Conservation (phyloP, 495 filamentous ascomycete species). For the Daldinia vernicosa region DNA sequence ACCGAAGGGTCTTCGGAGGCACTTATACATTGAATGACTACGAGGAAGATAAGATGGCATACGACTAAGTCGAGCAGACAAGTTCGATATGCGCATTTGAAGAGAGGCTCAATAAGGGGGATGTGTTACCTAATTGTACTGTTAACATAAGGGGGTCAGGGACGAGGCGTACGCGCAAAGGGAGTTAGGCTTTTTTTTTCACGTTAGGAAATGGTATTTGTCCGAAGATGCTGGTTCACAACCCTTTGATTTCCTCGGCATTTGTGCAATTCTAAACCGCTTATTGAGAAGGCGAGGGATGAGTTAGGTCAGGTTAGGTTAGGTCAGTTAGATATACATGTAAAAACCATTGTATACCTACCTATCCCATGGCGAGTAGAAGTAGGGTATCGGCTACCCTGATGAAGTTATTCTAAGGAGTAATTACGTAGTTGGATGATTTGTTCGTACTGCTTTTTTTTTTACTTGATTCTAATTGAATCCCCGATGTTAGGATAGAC, state of each 20-base stretch:
- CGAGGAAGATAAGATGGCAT: background rate
- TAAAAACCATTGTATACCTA: background rate
- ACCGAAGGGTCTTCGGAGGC: background rate
- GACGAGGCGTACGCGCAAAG: slow-evolving; percentile 23
- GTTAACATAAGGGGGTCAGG: slow-evolving; percentile 11
- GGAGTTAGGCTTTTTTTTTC: slow-evolving; percentile 29
- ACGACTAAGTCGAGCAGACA: background rate
- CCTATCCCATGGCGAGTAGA: background rate
- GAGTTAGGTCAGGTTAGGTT: background rate
- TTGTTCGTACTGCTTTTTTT: background rate
- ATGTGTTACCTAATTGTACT: slow-evolving; percentile 22
- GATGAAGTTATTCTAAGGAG: background rate
- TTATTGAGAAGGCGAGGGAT: background rate
- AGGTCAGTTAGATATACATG: background rate
- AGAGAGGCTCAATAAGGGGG: background rate
- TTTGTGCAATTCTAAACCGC: too few relatives aligned
- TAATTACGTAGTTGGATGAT: background rate
- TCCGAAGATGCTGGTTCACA: background rate
- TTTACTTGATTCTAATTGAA: background rate
- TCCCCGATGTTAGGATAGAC: background rate
- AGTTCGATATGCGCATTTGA: background rate
- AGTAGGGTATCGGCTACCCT: background rate
- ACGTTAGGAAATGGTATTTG: background rate
- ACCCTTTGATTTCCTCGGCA: too few relatives aligned
- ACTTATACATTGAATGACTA: background rate